Evolutionary conservation across 129 eudicot genomes (phyloP), one percentile per base, ranked within the genome.

Genomic region (Centella asiatica): DNA sequence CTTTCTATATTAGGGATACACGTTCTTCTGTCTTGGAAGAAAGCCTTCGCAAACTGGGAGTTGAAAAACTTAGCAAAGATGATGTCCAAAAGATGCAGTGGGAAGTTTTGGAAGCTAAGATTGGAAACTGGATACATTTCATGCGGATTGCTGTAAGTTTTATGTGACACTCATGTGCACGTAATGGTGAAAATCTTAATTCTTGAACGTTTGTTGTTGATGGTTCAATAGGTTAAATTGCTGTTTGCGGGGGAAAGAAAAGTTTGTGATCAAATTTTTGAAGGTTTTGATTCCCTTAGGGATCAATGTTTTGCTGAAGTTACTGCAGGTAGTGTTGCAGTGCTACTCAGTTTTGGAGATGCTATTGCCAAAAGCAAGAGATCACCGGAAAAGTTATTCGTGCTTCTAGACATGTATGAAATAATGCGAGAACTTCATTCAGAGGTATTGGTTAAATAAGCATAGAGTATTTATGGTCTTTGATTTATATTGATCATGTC

Each of bases 31-130:
- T 93, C 59, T 63, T 93, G 72, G 99, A 88, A 77, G 93, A 93
- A 77, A 93, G 96, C 69, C 85, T 93, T 57, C 82, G 78, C 55
- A 93, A 85, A 70, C 58, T 93, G 72, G 99, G 99, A 76, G 96
- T 93, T 26, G 96, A 93, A 68, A 93, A 88, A 70, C 99, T 93
- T 63, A 85, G 95, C 74, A 93, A 87, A 88, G 99, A 93, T 33
- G 99, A 93, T 71, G 99, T 93, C 34, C 99, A 93, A 64, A 93
- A 74, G 88, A 87, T 93, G 99, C 99, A 93, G 66, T 93, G 99
- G 99, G 99, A 93, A 72, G 95, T 85, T 56, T 69, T 93, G 80
- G 99, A 93, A 76, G 89, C 88, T 54, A 93, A 88, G 68, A 93
- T 93, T 51, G 99, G 99, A 72, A 88, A 90, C 52, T 93, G 99